These are phyloP conservation scores for Pleurotus giganteus DNA, from an alignment of 768 basidiomycete species.

Conservation along the genomic window DNA sequence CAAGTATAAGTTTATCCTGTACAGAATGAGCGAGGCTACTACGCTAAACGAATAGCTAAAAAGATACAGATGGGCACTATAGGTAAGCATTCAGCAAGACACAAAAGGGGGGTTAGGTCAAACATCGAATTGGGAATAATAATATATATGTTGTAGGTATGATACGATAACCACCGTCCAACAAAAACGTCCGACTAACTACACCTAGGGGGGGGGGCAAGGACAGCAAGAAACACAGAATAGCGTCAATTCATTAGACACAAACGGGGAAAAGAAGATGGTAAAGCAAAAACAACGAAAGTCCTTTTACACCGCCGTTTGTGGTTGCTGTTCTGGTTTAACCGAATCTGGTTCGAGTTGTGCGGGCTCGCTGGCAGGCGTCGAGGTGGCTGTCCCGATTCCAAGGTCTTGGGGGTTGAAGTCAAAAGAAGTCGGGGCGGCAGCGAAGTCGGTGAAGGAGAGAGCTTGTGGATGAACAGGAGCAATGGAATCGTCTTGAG, in stretches of 20 bases:
- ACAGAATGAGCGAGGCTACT: constrained; percentile 5
- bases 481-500: constrained; percentile 62
- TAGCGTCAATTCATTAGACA: constrained; percentile 9
- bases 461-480: constrained; percentile 61
- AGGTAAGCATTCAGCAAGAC: constrained; percentile 8
- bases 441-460: constrained; percentile 69
- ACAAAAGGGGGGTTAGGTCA: background rate
- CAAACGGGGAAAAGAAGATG: constrained; percentile 4
- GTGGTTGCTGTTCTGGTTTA: constrained; percentile 54
- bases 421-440: constrained; percentile 64
- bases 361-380: constrained; percentile 54
- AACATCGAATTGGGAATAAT: constrained; percentile 6
- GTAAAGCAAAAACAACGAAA: constrained; percentile 17
- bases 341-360: constrained; percentile 56
- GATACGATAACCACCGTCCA: constrained; percentile 2
- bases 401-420: constrained; percentile 68
- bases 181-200: background rate
- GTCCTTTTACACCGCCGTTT: constrained; percentile 28
- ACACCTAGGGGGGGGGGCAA: background rate
- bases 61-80: constrained; percentile 5
- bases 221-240: constrained; percentile 10
- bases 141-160: constrained; percentile 1
- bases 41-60: constrained; percentile 8
- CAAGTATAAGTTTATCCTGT: constrained; percentile 10
- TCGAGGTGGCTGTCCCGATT: constrained; percentile 50